Conservation (phyloP, 495 filamentous ascomycete genomes). For the Aspergillus wentii region DNA sequence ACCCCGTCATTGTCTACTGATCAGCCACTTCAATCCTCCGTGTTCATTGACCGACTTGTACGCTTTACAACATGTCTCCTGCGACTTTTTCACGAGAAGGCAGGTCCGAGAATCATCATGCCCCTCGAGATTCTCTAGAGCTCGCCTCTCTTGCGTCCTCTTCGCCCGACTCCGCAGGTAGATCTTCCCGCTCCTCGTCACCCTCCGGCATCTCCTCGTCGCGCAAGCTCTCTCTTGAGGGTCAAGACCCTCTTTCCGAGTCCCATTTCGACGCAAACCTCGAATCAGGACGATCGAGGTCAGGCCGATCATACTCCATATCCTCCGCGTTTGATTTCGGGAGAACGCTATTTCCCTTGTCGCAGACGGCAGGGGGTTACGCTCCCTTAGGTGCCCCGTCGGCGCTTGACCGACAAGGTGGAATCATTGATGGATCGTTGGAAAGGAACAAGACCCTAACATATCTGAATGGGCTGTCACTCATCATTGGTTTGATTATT, state of each 20-base stretch:
- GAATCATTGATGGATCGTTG: constrained; percentile 54
- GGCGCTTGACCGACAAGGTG: constrained; percentile 40
- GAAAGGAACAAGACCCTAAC: constrained; percentile 96
- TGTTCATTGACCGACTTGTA: neutral
- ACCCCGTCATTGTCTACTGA: constrained; percentile 1
- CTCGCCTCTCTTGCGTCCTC: constrained; percentile 90
- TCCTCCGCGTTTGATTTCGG: constrained; percentile 93
- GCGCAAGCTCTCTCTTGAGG: constrained; percentile 81
- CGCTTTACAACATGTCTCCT: constrained; percentile 32
- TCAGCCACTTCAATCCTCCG: neutral
- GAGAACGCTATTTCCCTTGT: constrained; percentile 84
- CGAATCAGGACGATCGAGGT: constrained; percentile 41
- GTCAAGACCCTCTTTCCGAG: constrained; percentile 71
- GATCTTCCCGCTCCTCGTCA: constrained; percentile 68
- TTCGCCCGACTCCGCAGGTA: constrained; percentile 44
- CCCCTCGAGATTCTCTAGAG: constrained; percentile 86
- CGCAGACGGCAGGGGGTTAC: constrained; percentile 78
- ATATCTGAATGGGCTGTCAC: constrained; percentile 85
- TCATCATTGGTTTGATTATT: constrained; percentile 90
- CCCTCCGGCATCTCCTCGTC: constrained; percentile 84
- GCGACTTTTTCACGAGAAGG: constrained; percentile 23
- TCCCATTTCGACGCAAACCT: constrained; percentile 43
- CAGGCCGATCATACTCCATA: constrained; percentile 74
- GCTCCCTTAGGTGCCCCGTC: constrained; percentile 73
- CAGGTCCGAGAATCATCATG: constrained; percentile 23